Percentiles rank a stretch among this genome's conserved stretches.
phyloP scores from a whole-genome alignment of 163 green algal species.

The Chlamydomonas reinhardtii region DNA sequence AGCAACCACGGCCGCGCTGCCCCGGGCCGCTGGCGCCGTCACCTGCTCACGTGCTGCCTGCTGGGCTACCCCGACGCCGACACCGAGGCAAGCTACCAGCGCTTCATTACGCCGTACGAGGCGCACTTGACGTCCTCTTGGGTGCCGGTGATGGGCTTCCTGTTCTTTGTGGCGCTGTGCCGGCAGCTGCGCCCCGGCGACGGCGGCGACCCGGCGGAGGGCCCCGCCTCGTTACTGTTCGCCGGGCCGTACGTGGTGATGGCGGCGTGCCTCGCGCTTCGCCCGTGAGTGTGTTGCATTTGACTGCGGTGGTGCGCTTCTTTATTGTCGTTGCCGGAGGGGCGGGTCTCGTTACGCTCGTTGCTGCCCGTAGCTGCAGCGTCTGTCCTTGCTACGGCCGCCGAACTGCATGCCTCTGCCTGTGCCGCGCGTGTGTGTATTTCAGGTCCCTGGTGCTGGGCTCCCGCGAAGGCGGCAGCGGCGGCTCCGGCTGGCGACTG shows the following conservation, averaged over 20 bases:
- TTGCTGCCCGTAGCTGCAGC: too few species aligned
- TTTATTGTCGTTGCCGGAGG: too few species aligned
- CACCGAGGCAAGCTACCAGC: background rate
- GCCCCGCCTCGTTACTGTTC: background rate
- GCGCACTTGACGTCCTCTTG: conserved; percentile 8
- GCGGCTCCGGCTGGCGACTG: background rate
- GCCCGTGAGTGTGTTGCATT: background rate
- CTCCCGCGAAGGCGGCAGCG: background rate
- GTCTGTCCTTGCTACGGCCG: too few species aligned
- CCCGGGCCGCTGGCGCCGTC: background rate
- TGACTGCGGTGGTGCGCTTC: background rate
- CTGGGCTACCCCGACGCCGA: conserved; percentile 7
- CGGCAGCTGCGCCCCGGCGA: conserved; percentile 5
- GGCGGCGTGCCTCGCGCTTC: background rate
- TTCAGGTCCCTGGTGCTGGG: background rate
- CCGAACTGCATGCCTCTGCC: too few species aligned
- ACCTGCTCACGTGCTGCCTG: background rate
- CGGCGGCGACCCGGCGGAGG: conserved; percentile 1
- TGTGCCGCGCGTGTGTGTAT: too few species aligned
- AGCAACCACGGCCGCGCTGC: too few species aligned
- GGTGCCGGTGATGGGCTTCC: conserved; percentile 5
- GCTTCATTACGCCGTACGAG: conserved; percentile 1
- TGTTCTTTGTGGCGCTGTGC: background rate
- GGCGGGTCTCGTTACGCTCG: too few species aligned
- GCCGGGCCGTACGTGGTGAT: conserved; percentile 10